phyloP scores from a whole-genome alignment of 352 stramenopile genomes.

The Phytophthora europaea region DNA sequence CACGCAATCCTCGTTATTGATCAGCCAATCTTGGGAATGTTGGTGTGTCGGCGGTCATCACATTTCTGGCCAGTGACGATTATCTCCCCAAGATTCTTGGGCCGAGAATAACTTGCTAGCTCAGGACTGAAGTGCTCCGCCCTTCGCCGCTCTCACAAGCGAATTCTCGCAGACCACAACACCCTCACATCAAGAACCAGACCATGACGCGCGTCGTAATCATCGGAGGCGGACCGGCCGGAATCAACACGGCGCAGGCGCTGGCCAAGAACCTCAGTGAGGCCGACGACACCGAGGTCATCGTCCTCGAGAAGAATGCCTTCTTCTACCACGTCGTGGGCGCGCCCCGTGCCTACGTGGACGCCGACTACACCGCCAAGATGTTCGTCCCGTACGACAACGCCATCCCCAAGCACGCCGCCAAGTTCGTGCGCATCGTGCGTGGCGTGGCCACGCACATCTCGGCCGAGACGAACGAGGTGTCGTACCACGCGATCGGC shows the following conservation, averaged over 20 bases:
- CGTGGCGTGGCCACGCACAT: constrained; percentile 49
- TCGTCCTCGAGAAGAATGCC: constrained; percentile 68
- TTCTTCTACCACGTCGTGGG: constrained; percentile 62
- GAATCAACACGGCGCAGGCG: constrained; percentile 52
- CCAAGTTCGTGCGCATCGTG: constrained; percentile 49
- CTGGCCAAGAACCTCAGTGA: constrained; percentile 50
- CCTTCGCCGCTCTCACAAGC: too few species aligned
- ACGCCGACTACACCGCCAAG: constrained; percentile 55
- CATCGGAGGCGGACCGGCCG: constrained; percentile 65
- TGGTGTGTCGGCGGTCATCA: too few species aligned
- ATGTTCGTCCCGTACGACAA: constrained; percentile 79
- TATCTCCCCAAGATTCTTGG: too few species aligned
- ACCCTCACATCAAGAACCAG: too few species aligned
- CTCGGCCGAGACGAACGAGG: constrained; percentile 39
- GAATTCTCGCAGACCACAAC: too few species aligned
- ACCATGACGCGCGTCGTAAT: constrained; percentile 55
- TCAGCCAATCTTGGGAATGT: too few species aligned
- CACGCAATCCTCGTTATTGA: too few species aligned
- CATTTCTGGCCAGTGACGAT: too few species aligned
- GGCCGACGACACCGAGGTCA: constrained; percentile 52
- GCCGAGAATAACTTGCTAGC: too few species aligned
- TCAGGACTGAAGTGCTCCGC: too few species aligned
- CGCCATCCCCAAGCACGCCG: constrained; percentile 52
- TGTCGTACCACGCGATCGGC: constrained; percentile 47
- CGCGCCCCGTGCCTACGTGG: constrained; percentile 61